A percentile compares a stretch with the other conserved stretches of the same genome.
Conservation (phyloP, 2,329 filamentous ascomycete species). For the Talaromyces sp. region DNA sequence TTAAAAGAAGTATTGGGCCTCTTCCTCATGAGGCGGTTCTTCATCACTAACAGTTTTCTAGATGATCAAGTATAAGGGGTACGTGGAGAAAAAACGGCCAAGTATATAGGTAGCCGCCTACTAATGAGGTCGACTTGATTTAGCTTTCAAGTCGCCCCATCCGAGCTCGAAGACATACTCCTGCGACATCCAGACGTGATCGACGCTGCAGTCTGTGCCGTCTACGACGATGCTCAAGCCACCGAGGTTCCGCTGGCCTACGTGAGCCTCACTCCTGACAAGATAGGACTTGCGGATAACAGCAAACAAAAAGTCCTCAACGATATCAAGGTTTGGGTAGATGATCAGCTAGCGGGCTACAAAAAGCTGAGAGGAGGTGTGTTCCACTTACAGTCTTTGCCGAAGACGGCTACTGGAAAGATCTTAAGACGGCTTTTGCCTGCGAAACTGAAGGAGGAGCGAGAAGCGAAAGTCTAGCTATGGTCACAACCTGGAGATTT, state of each 20-base stretch:
- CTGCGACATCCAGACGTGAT: slow-evolving; percentile 18
- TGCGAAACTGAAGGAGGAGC: slow-evolving; percentile 9
- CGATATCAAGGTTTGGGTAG: slow-evolving; percentile 12
- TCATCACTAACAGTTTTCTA: slow-evolving; percentile 1
- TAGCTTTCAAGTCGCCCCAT: slow-evolving; percentile 23
- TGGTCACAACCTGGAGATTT: background rate
- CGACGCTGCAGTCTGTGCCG: slow-evolving; percentile 24
- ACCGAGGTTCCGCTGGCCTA: slow-evolving; percentile 25
- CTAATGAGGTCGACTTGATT: background rate
- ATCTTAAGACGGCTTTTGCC: slow-evolving; percentile 20
- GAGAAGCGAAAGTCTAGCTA: background rate
- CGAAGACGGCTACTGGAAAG: slow-evolving; percentile 24
- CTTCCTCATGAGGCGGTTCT: background rate
- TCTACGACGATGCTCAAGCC: slow-evolving; percentile 23
- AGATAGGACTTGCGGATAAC: background rate
- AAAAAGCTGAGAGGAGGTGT: slow-evolving; percentile 25
- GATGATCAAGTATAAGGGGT: slow-evolving; percentile 26
- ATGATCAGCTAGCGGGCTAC: slow-evolving; percentile 23
- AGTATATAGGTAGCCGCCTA: background rate
- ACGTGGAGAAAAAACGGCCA: background rate
- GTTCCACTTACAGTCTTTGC: slow-evolving; percentile 21
- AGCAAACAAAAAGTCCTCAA: slow-evolving; percentile 6
- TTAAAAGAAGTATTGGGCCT: slow-evolving; percentile 22
- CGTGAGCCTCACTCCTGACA: slow-evolving; percentile 6
- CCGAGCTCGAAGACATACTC: slow-evolving; percentile 16